These are phyloP conservation scores for Pichia sp. DNA, from an alignment of 1,139 yeast genomes.

Conservation along the genomic window DNA sequence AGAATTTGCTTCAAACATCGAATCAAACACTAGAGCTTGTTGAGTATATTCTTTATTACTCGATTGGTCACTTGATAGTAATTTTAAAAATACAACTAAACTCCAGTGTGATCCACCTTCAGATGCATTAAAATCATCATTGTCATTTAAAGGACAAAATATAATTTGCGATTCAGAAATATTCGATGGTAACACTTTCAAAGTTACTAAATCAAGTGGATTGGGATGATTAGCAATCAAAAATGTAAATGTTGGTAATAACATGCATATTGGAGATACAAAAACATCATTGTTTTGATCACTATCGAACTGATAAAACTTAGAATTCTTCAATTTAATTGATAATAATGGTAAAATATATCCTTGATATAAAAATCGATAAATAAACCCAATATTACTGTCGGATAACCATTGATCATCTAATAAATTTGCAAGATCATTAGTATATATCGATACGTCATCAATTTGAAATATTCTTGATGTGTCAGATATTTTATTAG, in stretches of 20 bases:
- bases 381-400: conserved; percentile 58
- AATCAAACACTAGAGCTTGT: conserved; percentile 40
- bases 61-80: conserved; percentile 19
- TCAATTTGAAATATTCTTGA: conserved; percentile 44
- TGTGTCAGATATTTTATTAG: conserved; percentile 32
- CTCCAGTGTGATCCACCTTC: conserved; percentile 59
- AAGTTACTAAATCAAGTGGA: conserved; percentile 27
- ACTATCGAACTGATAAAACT: conserved; percentile 13
- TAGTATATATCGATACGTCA: conserved; percentile 39
- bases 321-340: conserved; percentile 19
- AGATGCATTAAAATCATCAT: conserved; percentile 38
- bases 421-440: conserved; percentile 39
- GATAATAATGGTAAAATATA: conserved; percentile 25
- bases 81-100: conserved; percentile 37
- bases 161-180: conserved; percentile 37
- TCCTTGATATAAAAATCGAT: conserved; percentile 46
- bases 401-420: conserved; percentile 71
- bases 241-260: conserved; percentile 30
- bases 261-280: conserved; percentile 20
- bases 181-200: conserved; percentile 37
- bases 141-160: conserved; percentile 49
- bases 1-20: conserved; percentile 38
- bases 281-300: conserved; percentile 5
- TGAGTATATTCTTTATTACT: conserved; percentile 9
- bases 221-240: conserved; percentile 27